Evolutionary conservation across 2,329 filamentous ascomycete genomes (phyloP), one percentile per base, ranked within the genome.

Genomic region (Pseudodiploospora longispora): DNA sequence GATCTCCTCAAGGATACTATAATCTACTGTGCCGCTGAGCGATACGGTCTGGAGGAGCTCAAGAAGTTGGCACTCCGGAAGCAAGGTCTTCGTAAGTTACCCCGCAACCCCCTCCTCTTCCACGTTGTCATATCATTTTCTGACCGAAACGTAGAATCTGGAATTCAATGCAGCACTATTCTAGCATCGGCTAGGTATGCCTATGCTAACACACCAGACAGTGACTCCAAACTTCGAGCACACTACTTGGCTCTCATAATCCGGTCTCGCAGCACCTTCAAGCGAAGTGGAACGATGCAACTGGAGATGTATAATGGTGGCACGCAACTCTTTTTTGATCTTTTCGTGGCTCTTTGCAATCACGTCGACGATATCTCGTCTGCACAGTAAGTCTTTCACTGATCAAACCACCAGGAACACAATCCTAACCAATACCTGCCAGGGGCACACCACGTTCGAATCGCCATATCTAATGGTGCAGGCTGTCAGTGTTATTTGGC

Each of bases 201-300:
- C 19, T 95, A 96, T 61, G 80, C 80, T 56, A 80, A 95, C 66
- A 96, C 90, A 0, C 87, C 89, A 3, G 87, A 95, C 60, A 86
- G 75, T 27, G 90, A 95, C 70, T 91, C 86, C n/a, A 90, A 90
- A 65, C 75, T 95, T 43, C 78, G 90, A 47, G 88, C 88, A 27
- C 89, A 95, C 65, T 96, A 95, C 56, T 80, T 95, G 33, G 88
- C 90, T 12, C 80, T 95, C 59, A 95, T 95, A 66, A 94, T 95
- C 60, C 82, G 89, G 52, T 87, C 84, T 55, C 80, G 90, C 53
- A 78, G 79, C 59, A 95, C 87, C 2, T 95, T 96, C 68, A 95
- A 95, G 74, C 77, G 87, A 44, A 95, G 88, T 65, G 88, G 89
- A 43, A 95, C 89, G 4, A 95, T 95, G 89, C 90, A 95, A 67